These are phyloP conservation scores for Leccinum insigne DNA, from an alignment of 1,284 basidiomycete genomes.

Conservation along the genomic window DNA sequence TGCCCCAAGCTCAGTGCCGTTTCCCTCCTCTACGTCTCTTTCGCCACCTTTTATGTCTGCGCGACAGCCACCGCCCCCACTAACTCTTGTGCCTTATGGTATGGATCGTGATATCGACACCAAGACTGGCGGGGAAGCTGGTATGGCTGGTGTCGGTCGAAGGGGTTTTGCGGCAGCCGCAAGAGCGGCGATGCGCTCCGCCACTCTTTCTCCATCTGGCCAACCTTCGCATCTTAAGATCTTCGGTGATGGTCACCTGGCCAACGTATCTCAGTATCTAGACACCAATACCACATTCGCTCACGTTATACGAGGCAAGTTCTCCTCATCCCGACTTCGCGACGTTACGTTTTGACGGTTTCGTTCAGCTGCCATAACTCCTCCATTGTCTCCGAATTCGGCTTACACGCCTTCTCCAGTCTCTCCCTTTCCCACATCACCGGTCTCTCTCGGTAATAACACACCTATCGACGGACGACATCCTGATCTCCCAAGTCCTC, in stretches of 20 bases:
- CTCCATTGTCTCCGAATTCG: slow-evolving; percentile 49
- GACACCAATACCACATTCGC: slow-evolving; percentile 45
- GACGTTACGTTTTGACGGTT: slow-evolving; percentile 13
- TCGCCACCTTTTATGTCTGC: slow-evolving; percentile 5
- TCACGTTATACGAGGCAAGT: slow-evolving; percentile 40
- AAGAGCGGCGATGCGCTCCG: slow-evolving; percentile 61
- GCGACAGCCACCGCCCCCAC: slow-evolving; percentile 23
- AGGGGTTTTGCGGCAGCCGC: slow-evolving; percentile 84
- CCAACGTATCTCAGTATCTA: slow-evolving; percentile 51
- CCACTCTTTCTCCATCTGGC: slow-evolving; percentile 19
- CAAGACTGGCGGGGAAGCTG: slow-evolving; percentile 75
- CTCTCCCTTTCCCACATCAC: slow-evolving; percentile 44
- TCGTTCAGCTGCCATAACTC: slow-evolving; percentile 36
- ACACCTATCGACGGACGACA: slow-evolving; percentile 19
- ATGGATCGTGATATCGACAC: slow-evolving; percentile 49
- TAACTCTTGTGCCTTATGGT: slow-evolving; percentile 13
- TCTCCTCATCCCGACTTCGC: background rate
- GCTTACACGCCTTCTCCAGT: slow-evolving; percentile 44
- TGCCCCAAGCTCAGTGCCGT: slow-evolving; percentile 10
- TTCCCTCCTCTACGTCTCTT: slow-evolving; percentile 16
- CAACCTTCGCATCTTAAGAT: background rate
- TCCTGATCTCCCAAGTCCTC: slow-evolving; percentile 24
- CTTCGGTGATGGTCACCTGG: slow-evolving; percentile 36
- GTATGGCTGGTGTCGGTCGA: slow-evolving; percentile 89
- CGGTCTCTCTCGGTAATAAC: slow-evolving; percentile 26